phyloP scores from a whole-genome alignment of 1,139 yeast species.

The Schwanniomyces etchellsii region DNA sequence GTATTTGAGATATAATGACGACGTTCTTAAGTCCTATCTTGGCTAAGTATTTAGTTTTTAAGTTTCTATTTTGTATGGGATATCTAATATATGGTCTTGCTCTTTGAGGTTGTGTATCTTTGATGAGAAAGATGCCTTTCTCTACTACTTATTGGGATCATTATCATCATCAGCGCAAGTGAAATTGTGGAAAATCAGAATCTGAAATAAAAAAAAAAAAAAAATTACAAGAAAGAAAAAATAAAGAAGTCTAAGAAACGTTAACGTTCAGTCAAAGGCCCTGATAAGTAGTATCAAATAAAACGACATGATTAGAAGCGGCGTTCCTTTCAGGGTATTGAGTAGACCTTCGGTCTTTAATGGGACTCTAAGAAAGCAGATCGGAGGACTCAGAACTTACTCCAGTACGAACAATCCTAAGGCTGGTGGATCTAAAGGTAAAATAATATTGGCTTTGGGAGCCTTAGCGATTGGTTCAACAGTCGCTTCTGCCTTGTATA shows the following conservation, averaged over 20 bases:
- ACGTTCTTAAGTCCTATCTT: constrained; percentile 5
- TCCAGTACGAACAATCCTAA: constrained; percentile 9
- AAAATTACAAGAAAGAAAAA: too few species aligned
- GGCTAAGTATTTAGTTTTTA: not conserved
- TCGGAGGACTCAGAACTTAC: not conserved
- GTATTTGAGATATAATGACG: constrained; percentile 59
- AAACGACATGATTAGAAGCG: not conserved
- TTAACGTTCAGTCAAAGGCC: too few species aligned
- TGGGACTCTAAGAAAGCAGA: not conserved
- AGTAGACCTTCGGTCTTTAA: not conserved
- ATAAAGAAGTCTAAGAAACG: too few species aligned
- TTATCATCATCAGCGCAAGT: too few species aligned
- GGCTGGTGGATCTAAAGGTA: constrained; percentile 15
- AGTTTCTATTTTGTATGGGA: not conserved
- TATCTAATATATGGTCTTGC: too few species aligned
- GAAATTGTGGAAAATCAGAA: too few species aligned
- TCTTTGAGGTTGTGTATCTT: too few species aligned
- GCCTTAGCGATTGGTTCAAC: constrained; percentile 44
- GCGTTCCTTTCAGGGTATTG: not conserved
- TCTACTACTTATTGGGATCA: too few species aligned
- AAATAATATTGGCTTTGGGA: constrained; percentile 27
- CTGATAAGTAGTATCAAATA: too few species aligned
- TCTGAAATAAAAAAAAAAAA: too few species aligned
- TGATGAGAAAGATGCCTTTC: too few species aligned
- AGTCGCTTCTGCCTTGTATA: constrained; percentile 35